Evolutionary conservation across 495 filamentous ascomycete species (phyloP), one percentile per base, ranked within the genome.

Genomic region (Pyrenopolyporus hunteri): DNA sequence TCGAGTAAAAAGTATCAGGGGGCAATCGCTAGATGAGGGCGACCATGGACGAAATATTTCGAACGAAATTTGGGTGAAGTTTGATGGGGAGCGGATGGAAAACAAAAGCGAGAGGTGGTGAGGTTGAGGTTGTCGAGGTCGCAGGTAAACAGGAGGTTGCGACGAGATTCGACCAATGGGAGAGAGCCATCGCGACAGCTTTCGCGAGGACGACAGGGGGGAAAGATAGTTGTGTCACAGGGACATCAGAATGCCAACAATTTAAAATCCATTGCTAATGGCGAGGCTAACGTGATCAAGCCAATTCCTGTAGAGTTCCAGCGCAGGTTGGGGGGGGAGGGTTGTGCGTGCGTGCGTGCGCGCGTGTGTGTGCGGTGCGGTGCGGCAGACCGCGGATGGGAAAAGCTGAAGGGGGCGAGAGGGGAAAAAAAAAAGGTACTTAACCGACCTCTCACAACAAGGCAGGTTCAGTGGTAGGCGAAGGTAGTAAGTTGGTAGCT

Each of bases 101-200:
- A 51, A 47, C 53, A 29, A 57, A 35, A 45, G 57, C 36, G 52
- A 58, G 57, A 58, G 46, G 53, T 53, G 31, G 57, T 62, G 57
- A 61, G 35, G 63, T 57, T 62, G 61, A 64, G 44, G 61, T 64
- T 40, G 57, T 52, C 35, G 63, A 66, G 57, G 63, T 66, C 42
- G 53, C 52, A 66, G 63, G 63, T 66, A 62, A 66, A 66, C 63
- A 66, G 63, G 57, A 66, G 63, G 63, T 61, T 66, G 63, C 57
- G 57, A 61, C 57, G 45, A 54, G 50, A 28, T 62, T 26, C 16
- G 31, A 45, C 63, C 63, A 66, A 66, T 66, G 25, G 37, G 42
- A 40, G 10, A 3, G n/a, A 25, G 11, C 57, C 46, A 66, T 66
- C 37, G 63, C 57, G 57, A 66, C 57, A 66, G 63, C 63, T 66